Percentiles rank a stretch among this genome's conserved stretches.
These are phyloP conservation scores for Entomortierella chlamydospora DNA, from an alignment of 192 early-diverging fungal genomes.

Conservation along the genomic window DNA sequence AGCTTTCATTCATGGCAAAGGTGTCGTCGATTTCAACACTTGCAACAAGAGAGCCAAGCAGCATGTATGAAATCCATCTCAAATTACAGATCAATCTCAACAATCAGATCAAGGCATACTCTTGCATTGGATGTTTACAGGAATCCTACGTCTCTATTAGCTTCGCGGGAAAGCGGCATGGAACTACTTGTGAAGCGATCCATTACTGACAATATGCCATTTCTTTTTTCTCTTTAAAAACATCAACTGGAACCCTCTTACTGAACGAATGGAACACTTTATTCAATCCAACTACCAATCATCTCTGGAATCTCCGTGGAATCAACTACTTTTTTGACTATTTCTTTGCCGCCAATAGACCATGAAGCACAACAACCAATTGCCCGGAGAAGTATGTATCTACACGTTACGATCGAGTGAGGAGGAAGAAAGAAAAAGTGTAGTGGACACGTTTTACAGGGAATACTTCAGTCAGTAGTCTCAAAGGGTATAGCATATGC, in stretches of 20 bases:
- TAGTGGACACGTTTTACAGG: too few species aligned
- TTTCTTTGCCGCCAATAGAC: conserved; percentile 28
- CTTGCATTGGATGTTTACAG: background rate
- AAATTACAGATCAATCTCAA: too few species aligned
- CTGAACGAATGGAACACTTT: background rate
- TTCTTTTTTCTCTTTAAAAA: background rate
- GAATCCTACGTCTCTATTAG: background rate
- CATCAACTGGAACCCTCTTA: background rate
- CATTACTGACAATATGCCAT: conserved; percentile 18
- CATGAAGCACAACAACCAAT: conserved; percentile 59
- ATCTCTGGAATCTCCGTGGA: conserved; percentile 1
- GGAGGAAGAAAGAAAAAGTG: background rate
- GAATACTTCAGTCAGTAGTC: too few species aligned
- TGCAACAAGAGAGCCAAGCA: too few species aligned
- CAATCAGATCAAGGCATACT: background rate
- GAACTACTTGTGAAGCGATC: background rate
- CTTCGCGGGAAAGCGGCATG: background rate
- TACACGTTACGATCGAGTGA: background rate
- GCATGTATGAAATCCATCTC: too few species aligned
- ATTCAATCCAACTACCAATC: background rate
- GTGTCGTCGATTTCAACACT: too few species aligned
- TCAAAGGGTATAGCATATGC: too few species aligned
- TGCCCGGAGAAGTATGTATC: conserved; percentile 56
- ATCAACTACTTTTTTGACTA: conserved; percentile 1
- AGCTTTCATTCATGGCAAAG: too few species aligned